Percentiles rank a stretch among this genome's conserved stretches.
These are phyloP conservation scores for Bocquillonia castaneifolia DNA, from an alignment of 441 rosid species.

Conservation along the genomic window DNA sequence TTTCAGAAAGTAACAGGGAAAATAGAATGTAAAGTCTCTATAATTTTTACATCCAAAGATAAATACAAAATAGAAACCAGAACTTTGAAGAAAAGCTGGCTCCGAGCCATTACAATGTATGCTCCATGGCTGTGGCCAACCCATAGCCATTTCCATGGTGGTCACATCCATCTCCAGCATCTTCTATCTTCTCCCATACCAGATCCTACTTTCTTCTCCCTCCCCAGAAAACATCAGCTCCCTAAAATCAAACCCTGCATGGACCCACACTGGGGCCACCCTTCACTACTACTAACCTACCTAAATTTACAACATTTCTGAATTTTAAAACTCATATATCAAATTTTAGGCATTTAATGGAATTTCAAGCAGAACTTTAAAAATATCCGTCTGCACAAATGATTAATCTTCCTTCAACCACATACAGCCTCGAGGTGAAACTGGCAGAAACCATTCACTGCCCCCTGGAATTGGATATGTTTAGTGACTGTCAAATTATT, in stretches of 20 bases:
- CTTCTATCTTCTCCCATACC: background rate
- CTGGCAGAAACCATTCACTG: background rate
- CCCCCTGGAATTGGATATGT: background rate
- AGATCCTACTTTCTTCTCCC: background rate
- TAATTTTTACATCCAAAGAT: background rate
- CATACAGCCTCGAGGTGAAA: background rate
- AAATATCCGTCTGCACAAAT: background rate
- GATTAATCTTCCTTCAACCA: background rate
- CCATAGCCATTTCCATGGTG: background rate
- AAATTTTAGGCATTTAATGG: background rate
- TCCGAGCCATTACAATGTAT: background rate
- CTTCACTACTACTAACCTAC: background rate
- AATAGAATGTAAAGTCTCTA: background rate
- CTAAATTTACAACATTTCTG: background rate
- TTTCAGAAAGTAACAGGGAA: background rate
- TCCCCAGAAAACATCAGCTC: background rate
- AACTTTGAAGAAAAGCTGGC: background rate
- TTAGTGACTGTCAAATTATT: slow-evolving; percentile 13
- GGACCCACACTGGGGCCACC: too few species aligned
- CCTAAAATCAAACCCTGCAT: background rate
- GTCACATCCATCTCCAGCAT: background rate
- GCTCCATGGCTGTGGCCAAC: background rate
- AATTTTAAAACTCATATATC: background rate
- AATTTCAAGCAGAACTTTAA: background rate
- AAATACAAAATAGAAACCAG: background rate